Evolutionary conservation across 257 asterid species (phyloP), one percentile per base, ranked within the genome.

Genomic region (Paraleonurus japonicus): DNA sequence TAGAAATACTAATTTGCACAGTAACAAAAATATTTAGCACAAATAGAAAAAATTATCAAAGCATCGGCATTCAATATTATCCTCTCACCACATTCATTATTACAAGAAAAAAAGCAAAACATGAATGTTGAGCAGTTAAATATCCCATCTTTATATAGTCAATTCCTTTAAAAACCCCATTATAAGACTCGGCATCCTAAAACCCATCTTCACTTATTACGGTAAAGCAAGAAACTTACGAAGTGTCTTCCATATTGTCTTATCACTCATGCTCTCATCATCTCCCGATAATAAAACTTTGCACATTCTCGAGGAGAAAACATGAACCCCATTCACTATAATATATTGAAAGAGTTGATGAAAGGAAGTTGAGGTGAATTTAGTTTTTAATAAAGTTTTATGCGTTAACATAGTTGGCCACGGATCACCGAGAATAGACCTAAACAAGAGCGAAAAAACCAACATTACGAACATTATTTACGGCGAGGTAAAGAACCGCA

Each of bases 191-290:
- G 43, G 50, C 35, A 61, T 61, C 35, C 51, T 64, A 51, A 69
- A n/a, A n/a, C n/a, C n/a, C n/a, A n/a, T n/a, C n/a, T n/a, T n/a
- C n/a, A n/a, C n/a, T n/a, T n/a, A n/a, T 48, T 26, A 6, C 53
- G n/a, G n/a, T n/a, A 19, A 33, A 74, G 26, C 22, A 22, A 62
- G 47, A 77, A 73, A 84, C 97, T 88, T 84, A 11, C 98, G 99
- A 75, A 95, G 97, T 11, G 97, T 92, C 83, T 95, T 98, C 98
- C 99, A 95, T 57, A 95, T 81, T 68, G 98, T 95, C 65, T 87
- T 96, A 33, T 87, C 96, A 77, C 89, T 85, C 88, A 85, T 81
- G 89, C 88, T 86, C 80, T 95, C 99, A 85, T 89, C 95, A 67
- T 92, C 99, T 77, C 94, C 99, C 3, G 97, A 98, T 57, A 95